These are phyloP conservation scores for Pseudisothecium myosuroides DNA, from an alignment of 225 moss, liverwort and hornwort genomes.

Conservation along the genomic window DNA sequence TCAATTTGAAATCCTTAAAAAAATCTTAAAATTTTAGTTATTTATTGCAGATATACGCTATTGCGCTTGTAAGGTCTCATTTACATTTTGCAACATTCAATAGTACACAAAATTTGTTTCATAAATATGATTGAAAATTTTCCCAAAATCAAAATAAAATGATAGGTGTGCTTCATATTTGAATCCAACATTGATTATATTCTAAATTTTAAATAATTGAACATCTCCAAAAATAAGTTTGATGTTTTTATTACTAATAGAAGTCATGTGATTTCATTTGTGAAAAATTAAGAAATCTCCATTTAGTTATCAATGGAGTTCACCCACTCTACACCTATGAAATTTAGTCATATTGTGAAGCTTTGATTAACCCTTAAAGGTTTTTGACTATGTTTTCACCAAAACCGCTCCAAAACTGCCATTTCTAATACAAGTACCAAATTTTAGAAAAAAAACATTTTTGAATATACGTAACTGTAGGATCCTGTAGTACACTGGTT, in stretches of 20 bases:
- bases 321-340: neutral
- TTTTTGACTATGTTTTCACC: no score
- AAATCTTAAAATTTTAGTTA: no score
- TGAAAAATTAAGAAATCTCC: neutral
- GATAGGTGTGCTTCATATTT: neutral
- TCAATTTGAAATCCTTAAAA: neutral
- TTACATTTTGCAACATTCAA: neutral
- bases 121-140: neutral
- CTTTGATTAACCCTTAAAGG: neutral
- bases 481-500: no score
- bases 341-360: neutral
- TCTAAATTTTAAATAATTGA: neutral
- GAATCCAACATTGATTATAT: neutral
- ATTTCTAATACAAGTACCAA: no score
- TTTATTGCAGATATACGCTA: accelerated
- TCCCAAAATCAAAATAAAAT: no score
- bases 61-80: neutral
- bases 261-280: neutral
- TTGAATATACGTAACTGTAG: no score
- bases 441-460: no score
- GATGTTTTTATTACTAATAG: neutral
- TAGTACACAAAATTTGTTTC: neutral
- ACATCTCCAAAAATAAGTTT: neutral
- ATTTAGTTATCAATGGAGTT: neutral
- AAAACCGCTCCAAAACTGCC: no score